Conservation (phyloP, 768 basidiomycete genomes). For the Hydnomerulius pinastri region DNA sequence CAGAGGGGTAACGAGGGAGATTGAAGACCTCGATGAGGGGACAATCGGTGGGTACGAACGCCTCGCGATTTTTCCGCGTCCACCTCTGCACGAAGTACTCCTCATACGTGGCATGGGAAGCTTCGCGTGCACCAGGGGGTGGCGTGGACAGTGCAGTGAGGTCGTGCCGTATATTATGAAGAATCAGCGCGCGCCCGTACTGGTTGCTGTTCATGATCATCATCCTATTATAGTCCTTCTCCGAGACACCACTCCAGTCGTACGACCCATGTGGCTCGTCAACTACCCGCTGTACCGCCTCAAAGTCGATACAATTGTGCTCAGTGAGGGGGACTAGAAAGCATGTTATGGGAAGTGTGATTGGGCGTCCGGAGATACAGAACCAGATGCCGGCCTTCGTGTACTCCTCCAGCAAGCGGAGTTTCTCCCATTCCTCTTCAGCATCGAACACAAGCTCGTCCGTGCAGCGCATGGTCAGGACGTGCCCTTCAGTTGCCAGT, state of each 20-base stretch:
- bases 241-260: constrained; percentile 57
- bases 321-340: constrained; percentile 68
- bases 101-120: constrained; percentile 49
- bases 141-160: constrained; percentile 66
- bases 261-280: constrained; percentile 47
- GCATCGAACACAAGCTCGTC: constrained; percentile 50
- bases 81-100: constrained; percentile 62
- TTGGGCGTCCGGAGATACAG: constrained; percentile 60
- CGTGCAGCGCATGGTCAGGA: constrained; percentile 42
- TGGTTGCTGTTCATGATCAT: constrained; percentile 58
- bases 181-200: constrained; percentile 54
- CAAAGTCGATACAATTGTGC: constrained; percentile 55
- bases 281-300: constrained; percentile 52
- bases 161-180: constrained; percentile 63
- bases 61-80: constrained; percentile 46
- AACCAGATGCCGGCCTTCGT: constrained; percentile 63
- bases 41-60: constrained; percentile 54
- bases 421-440: constrained; percentile 47
- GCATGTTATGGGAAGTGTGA: constrained; percentile 52
- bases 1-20: constrained; percentile 44
- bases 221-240: constrained; percentile 49
- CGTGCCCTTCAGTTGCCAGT: constrained; percentile 37
- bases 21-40: constrained; percentile 59
- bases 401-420: constrained; percentile 62
- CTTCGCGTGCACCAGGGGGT: constrained; percentile 50